Evolutionary conservation across 805 yeast species (phyloP).

Genomic region (Crinitomyces ghanaensis): DNA sequence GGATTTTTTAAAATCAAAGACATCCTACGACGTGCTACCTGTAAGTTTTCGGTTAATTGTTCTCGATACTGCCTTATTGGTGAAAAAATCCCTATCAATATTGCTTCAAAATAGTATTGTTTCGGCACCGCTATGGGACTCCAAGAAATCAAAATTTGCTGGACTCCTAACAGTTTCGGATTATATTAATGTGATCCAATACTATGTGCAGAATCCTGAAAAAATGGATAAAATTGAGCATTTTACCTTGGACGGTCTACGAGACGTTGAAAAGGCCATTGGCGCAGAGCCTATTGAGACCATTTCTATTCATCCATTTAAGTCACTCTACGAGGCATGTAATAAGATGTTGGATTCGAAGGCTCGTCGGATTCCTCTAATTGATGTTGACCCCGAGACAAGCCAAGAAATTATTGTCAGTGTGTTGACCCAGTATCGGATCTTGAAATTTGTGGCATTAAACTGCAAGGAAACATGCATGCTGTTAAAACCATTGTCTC

Average conservation of each 20-base stretch:
- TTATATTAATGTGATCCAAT: slow-evolving; percentile 89
- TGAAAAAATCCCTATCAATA: slow-evolving; percentile 83
- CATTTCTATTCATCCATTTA: slow-evolving; percentile 80
- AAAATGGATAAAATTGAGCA: slow-evolving; percentile 80
- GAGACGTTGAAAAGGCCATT: slow-evolving; percentile 77
- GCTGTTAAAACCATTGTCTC: slow-evolving; percentile 62
- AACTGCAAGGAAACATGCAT: slow-evolving; percentile 91
- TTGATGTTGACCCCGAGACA: slow-evolving; percentile 87
- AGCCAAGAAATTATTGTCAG: slow-evolving; percentile 89
- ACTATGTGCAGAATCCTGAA: slow-evolving; percentile 78
- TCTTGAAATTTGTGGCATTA: slow-evolving; percentile 86
- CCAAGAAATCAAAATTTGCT: slow-evolving; percentile 78
- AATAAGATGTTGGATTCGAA: slow-evolving; percentile 77
- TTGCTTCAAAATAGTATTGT: slow-evolving; percentile 88
- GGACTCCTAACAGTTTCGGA: slow-evolving; percentile 88
- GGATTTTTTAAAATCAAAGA: slow-evolving; percentile 72
- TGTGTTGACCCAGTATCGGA: slow-evolving; percentile 92
- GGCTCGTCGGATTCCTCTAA: slow-evolving; percentile 87
- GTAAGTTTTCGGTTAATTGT: slow-evolving; percentile 89
- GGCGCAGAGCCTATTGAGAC: slow-evolving; percentile 83
- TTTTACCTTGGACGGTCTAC: slow-evolving; percentile 70
- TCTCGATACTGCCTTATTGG: slow-evolving; percentile 79
- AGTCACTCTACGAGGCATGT: slow-evolving; percentile 85
- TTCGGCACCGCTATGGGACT: slow-evolving; percentile 95
- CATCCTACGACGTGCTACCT: slow-evolving; percentile 93